Conservation (phyloP, 2,329 filamentous ascomycete species). For the Trichoderma guizhouense region DNA sequence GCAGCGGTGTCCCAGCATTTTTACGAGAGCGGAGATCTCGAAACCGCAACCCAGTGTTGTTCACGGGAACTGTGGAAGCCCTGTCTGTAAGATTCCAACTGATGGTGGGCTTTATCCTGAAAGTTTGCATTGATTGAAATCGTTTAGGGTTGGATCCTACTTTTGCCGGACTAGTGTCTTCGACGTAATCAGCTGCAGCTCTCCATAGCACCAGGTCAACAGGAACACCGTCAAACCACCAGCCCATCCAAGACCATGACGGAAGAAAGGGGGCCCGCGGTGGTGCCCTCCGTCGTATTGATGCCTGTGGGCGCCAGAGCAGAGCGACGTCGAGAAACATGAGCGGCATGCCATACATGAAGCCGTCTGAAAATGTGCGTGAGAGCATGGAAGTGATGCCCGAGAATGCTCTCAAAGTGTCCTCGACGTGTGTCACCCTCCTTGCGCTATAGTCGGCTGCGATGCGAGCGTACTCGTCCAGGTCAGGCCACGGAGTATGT, state of each 20-base stretch:
- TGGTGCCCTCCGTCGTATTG: slow-evolving; percentile 38
- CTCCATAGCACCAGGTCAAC: slow-evolving; percentile 43
- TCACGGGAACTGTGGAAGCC: slow-evolving; percentile 32
- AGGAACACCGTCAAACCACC: slow-evolving; percentile 45
- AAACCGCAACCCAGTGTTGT: slow-evolving; percentile 38
- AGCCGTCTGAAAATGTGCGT: slow-evolving; percentile 40
- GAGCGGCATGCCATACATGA: slow-evolving; percentile 45
- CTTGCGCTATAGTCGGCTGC: slow-evolving; percentile 43
- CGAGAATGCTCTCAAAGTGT: slow-evolving; percentile 41
- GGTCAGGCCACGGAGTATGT: slow-evolving; percentile 43
- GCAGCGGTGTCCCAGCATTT: slow-evolving; percentile 31
- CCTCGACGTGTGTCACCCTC: slow-evolving; percentile 39
- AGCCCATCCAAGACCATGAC: slow-evolving; percentile 48
- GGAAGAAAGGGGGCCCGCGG: slow-evolving; percentile 39
- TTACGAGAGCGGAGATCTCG: slow-evolving; percentile 38
- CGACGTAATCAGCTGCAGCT: slow-evolving; percentile 43
- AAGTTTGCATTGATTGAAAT: slow-evolving; percentile 36
- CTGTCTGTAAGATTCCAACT: slow-evolving; percentile 42
- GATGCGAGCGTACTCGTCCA: slow-evolving; percentile 44
- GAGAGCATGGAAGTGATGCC: slow-evolving; percentile 43
- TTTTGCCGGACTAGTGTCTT: slow-evolving; percentile 33
- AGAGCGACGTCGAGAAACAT: slow-evolving; percentile 45
- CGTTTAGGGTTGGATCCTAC: slow-evolving; percentile 34
- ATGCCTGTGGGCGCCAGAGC: slow-evolving; percentile 44
- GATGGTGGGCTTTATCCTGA: slow-evolving; percentile 38